Evolutionary conservation across 768 basidiomycete genomes (phyloP).

Genomic region (Lactarius tabidus): DNA sequence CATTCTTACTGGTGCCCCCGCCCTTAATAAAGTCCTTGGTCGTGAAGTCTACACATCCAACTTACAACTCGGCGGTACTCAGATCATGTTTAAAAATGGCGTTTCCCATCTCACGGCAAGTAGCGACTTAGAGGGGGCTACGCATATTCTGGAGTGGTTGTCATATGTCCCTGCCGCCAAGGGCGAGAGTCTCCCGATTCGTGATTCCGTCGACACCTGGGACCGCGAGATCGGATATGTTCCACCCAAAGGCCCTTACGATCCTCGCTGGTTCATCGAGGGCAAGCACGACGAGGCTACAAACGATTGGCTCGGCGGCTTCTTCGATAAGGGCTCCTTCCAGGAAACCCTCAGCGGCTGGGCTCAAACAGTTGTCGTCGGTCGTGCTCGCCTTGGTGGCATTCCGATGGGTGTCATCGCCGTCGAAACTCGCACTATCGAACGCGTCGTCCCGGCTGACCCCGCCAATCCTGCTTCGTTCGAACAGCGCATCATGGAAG

Average conservation of each 20-base stretch:
- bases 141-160: slow-evolving; percentile 91
- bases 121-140: slow-evolving; percentile 94
- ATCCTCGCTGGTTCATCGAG: slow-evolving; percentile 97
- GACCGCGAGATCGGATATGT: slow-evolving; percentile 88
- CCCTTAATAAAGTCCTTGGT: slow-evolving; percentile 97
- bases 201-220: slow-evolving; percentile 72
- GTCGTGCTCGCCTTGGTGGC: slow-evolving; percentile 92
- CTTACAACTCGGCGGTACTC: slow-evolving; percentile 97
- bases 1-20: slow-evolving; percentile 94
- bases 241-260: slow-evolving; percentile 92
- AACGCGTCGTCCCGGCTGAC: slow-evolving; percentile 94
- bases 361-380: slow-evolving; percentile 98
- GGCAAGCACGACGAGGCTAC: slow-evolving; percentile 86
- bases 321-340: slow-evolving; percentile 97
- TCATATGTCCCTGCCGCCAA: slow-evolving; percentile 88
- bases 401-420: slow-evolving; percentile 98
- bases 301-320: slow-evolving; percentile 76
- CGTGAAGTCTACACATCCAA: slow-evolving; percentile 99
- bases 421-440: slow-evolving; percentile 95
- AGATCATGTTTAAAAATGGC: slow-evolving; percentile 99
- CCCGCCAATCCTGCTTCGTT: slow-evolving; percentile 96
- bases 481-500: slow-evolving; percentile 98
- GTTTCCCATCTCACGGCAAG: slow-evolving; percentile 93
- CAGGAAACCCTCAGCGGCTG: slow-evolving; percentile 98
- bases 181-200: slow-evolving; percentile 75